Evolutionary conservation across 2,329 filamentous ascomycete species (phyloP).

Genomic region (Xylaria sp.): DNA sequence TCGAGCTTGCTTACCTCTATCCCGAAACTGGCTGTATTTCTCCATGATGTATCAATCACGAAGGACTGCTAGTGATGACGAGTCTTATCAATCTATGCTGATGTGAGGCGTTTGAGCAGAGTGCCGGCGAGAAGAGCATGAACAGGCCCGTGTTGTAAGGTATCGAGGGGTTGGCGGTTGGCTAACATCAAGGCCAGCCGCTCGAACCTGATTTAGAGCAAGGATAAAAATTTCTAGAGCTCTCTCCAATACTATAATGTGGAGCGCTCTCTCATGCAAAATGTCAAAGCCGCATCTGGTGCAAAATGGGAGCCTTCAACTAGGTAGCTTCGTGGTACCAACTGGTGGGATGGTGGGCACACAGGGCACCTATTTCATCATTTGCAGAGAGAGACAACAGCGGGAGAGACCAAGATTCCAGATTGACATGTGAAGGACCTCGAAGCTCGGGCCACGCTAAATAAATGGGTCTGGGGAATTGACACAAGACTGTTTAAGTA

Average conservation of each 20-base stretch:
- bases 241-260: constrained; percentile 8
- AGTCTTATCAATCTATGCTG: background rate
- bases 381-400: background rate
- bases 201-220: background rate
- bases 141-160: background rate
- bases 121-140: background rate
- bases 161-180: constrained; percentile 16
- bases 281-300: background rate
- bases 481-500: background rate
- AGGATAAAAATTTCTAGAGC: background rate
- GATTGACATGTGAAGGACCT: constrained; percentile 31
- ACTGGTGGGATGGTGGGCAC: constrained; percentile 16
- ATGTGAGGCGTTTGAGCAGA: background rate
- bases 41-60: constrained; percentile 70
- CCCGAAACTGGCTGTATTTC: constrained; percentile 92
- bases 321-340: background rate
- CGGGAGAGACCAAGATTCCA: no score
- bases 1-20: constrained; percentile 72
- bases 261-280: background rate
- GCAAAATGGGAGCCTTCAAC: background rate
- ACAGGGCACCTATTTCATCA: constrained; percentile 27
- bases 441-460: constrained; percentile 22
- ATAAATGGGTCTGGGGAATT: no score
- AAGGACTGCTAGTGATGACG: background rate
- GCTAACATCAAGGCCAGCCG: constrained; percentile 18